Conservation (phyloP, 441 rosid species). For the Populus hybrid region DNA sequence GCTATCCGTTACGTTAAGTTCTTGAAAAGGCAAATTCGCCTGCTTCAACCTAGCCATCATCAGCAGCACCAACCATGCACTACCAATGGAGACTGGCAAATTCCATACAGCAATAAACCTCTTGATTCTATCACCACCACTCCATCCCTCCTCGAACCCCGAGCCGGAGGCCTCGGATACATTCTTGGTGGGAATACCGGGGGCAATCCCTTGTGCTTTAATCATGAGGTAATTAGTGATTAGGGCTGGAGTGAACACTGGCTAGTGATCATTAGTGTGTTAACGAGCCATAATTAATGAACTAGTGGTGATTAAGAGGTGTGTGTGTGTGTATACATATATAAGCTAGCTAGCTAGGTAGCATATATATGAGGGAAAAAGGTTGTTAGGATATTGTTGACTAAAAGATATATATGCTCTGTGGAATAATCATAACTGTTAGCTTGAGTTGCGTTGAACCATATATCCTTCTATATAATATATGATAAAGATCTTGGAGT, state of each 20-base stretch:
- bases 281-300: background rate
- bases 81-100: slow-evolving; percentile 20
- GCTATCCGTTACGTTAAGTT: slow-evolving; percentile 85
- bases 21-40: slow-evolving; percentile 75
- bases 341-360: background rate
- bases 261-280: background rate
- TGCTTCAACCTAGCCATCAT: slow-evolving; percentile 37
- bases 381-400: slow-evolving; percentile 74
- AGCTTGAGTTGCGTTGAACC: slow-evolving; percentile 55
- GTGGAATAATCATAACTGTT: slow-evolving; percentile 73
- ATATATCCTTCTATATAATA: slow-evolving; percentile 19
- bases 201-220: slow-evolving; percentile 27
- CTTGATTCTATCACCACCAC: slow-evolving; percentile 14
- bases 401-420: slow-evolving; percentile 26
- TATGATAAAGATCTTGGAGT: slow-evolving; percentile 25
- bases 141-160: slow-evolving; percentile 17
- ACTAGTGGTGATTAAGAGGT: slow-evolving; percentile 4
- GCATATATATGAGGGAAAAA: slow-evolving; percentile 18
- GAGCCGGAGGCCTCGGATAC: slow-evolving; percentile 13
- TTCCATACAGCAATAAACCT: slow-evolving; percentile 6
- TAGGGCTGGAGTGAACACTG: slow-evolving; percentile 4
- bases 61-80: slow-evolving; percentile 20
- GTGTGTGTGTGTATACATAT: slow-evolving; percentile 11
- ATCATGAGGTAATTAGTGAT: slow-evolving; percentile 46
- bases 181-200: slow-evolving; percentile 3